These are phyloP conservation scores for Astrocystis sublimbata DNA, from an alignment of 495 filamentous ascomycete genomes.

Conservation along the genomic window DNA sequence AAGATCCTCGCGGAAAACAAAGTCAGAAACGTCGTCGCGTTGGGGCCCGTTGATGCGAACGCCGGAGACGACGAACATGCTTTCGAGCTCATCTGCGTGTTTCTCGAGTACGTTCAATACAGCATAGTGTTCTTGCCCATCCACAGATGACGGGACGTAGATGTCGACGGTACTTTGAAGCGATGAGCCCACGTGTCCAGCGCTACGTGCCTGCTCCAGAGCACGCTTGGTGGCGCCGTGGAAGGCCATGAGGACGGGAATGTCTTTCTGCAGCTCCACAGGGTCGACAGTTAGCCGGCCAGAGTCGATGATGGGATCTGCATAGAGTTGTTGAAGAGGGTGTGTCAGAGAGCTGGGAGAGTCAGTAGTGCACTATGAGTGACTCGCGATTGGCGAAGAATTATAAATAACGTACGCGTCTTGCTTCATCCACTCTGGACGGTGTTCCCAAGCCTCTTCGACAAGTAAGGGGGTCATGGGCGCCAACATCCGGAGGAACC, in stretches of 20 bases:
- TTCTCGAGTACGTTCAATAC: conserved; percentile 46
- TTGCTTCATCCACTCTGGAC: conserved; percentile 62
- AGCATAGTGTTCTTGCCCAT: conserved; percentile 4
- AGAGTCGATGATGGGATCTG: conserved; percentile 38
- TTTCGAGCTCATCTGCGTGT: conserved; percentile 64
- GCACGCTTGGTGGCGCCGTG: conserved; percentile 65
- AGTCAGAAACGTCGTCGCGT: conserved; percentile 38
- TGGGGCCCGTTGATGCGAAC: conserved; percentile 50
- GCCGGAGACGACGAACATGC: conserved; percentile 75
- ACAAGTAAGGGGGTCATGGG: conserved; percentile 84
- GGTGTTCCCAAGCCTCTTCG: conserved; percentile 83
- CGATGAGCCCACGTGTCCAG: conserved; percentile 71
- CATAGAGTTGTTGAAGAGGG: conserved; percentile 46
- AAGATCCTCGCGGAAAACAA: conserved; percentile 58
- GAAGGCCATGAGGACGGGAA: conserved; percentile 58
- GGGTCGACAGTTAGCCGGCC: conserved; percentile 33
- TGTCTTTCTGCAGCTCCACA: conserved; percentile 43
- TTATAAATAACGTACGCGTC: conserved; percentile 27
- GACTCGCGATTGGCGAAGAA: background rate
- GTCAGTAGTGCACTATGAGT: conserved; percentile 4
- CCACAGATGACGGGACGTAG: conserved; percentile 29
- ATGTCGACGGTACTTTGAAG: conserved; percentile 69
- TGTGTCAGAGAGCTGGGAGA: conserved; percentile 26
- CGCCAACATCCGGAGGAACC: conserved; percentile 72
- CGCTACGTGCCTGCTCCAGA: conserved; percentile 65